Evolutionary conservation across 75 land plant species (phyloP), one percentile per base, ranked within the genome.

Genomic region (Adiantum capillusveneris): DNA sequence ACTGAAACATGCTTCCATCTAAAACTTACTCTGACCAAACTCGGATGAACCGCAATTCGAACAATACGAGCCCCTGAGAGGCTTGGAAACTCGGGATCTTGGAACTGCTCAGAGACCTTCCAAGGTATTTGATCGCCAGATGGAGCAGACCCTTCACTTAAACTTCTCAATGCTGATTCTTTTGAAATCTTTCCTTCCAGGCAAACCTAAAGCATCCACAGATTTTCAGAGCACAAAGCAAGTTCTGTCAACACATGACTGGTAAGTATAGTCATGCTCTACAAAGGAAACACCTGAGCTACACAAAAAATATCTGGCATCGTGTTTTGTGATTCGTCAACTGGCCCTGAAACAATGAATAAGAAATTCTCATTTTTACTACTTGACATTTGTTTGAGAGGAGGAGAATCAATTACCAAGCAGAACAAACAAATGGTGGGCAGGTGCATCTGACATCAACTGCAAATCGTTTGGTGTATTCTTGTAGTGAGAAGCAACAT

Each of bases 401-500:
- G n/a, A n/a, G n/a, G n/a, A n/a, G n/a, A n/a, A n/a, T n/a, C n/a
- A n/a, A n/a, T n/a, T 67, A 93, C 98, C 98, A 34, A 94, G 88
- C 49, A 94, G 67, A 16, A 90, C 98, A 77, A 94, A 94, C 37
- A 94, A 69, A 52, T 94, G 96, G 53, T 94, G 98, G 2, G 98
- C 89, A 51, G 98, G 98, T 24, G 96, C 96, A 81, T 94, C 98
- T 30, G 98, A 88, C 91, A 94, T 83, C 39, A 94, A 53, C 68
- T 94, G 98, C 53, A 94, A 70, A 63, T 94, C 98, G 73, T 94
- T 94, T 11, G 98, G 98, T 24, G 98, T 84, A 63, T 94, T 94
- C 67, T 94, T 94, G 74, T 94, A 94, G 58, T 94, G 98, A n/a
- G 98, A 94, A 29, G 98, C 77, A 58, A 94, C 98, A 79, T 83